Conservation (phyloP, 108 stramenopile species). For the Fragilaria radians region DNA sequence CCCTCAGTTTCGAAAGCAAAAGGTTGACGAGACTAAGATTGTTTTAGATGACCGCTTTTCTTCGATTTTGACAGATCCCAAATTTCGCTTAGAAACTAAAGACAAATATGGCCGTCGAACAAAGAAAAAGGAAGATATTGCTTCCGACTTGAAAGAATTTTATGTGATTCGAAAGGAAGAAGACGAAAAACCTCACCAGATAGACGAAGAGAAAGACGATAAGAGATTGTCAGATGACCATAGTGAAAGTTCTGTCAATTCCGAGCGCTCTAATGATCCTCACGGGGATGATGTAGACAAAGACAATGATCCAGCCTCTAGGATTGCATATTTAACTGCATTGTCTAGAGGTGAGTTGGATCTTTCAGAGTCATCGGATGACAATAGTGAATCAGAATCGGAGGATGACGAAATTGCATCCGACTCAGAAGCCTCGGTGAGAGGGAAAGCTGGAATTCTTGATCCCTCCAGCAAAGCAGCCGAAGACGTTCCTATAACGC, state of each 20-base stretch:
- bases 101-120: conserved; percentile 67
- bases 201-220: neutral
- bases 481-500: conserved; percentile 44
- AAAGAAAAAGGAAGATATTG: conserved; percentile 28
- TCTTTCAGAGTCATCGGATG: conserved; percentile 56
- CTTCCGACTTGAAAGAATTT: conserved; percentile 43
- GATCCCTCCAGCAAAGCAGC: conserved; percentile 55
- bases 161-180: conserved; percentile 31
- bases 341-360: conserved; percentile 87
- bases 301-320: conserved; percentile 58
- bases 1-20: conserved; percentile 47
- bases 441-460: conserved; percentile 58
- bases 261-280: too few relatives aligned
- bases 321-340: conserved; percentile 90
- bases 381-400: conserved; percentile 21
- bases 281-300: conserved; percentile 11
- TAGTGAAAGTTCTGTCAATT: conserved; percentile 5
- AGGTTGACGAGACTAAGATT: conserved; percentile 32
- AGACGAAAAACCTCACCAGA: conserved; percentile 6
- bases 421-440: conserved; percentile 46
- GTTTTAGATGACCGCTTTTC: conserved; percentile 82
- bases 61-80: conserved; percentile 68
- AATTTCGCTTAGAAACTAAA: conserved; percentile 50
- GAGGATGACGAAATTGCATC: conserved; percentile 34
- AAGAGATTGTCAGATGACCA: neutral